These are phyloP conservation scores for Trichoderma koningiopsis DNA, from an alignment of 2,329 filamentous ascomycete genomes.

Conservation along the genomic window DNA sequence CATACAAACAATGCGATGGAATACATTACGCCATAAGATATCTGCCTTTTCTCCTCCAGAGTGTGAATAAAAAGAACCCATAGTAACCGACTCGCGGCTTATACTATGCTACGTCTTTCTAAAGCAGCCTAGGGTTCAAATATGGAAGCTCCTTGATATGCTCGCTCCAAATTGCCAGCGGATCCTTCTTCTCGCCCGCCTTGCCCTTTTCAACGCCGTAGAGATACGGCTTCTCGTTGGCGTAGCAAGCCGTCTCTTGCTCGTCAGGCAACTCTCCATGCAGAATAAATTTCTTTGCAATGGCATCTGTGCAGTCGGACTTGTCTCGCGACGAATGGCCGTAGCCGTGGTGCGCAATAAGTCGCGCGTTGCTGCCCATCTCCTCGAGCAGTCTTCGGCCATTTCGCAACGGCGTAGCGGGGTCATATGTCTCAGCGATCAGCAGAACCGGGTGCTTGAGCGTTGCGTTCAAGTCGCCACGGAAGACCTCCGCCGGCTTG, in stretches of 20 bases:
- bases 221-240: conserved; percentile 51
- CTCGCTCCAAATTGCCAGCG: conserved; percentile 29
- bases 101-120: neutral
- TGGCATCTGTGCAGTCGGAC: conserved; percentile 48
- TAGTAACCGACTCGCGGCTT: neutral
- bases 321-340: conserved; percentile 50
- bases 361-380: conserved; percentile 52
- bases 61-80: neutral
- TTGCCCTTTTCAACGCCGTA: conserved; percentile 37
- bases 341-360: conserved; percentile 54
- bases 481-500: conserved; percentile 49
- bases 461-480: conserved; percentile 48
- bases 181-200: conserved; percentile 3
- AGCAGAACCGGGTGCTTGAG: conserved; percentile 49
- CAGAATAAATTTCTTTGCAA: conserved; percentile 46
- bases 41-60: neutral
- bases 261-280: conserved; percentile 45
- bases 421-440: conserved; percentile 53
- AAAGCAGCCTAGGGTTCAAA: neutral
- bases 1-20: neutral
- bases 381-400: conserved; percentile 47
- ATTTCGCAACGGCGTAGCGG: conserved; percentile 53
- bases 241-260: conserved; percentile 49
- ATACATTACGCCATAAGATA: neutral
- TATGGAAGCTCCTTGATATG: conserved; percentile 27